A percentile compares a stretch with the other conserved stretches of the same genome.
Conservation (phyloP, 768 basidiomycete genomes). For the Trametes coccinea region DNA sequence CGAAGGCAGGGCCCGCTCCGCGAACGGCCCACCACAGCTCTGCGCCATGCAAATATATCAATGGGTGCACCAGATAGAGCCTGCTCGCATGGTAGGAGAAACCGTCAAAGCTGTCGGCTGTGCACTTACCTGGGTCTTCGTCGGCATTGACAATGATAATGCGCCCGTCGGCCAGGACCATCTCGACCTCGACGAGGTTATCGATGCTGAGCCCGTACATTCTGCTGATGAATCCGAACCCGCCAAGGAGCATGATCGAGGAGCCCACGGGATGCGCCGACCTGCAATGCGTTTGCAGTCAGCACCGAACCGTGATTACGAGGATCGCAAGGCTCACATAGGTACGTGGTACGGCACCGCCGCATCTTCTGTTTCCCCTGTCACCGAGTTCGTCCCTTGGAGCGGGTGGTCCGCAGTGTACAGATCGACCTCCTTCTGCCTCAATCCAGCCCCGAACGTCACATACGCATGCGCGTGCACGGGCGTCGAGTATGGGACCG, state of each 20-base stretch:
- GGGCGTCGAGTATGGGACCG: slow-evolving; percentile 48
- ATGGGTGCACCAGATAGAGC: neutral
- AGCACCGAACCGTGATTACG: neutral
- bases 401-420: slow-evolving; percentile 71
- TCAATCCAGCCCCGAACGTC: slow-evolving; percentile 83
- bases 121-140: slow-evolving; percentile 60
- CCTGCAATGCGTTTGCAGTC: slow-evolving; percentile 35
- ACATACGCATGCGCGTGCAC: slow-evolving; percentile 75
- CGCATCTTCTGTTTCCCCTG: slow-evolving; percentile 49
- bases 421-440: slow-evolving; percentile 81
- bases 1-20: slow-evolving; percentile 81
- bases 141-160: slow-evolving; percentile 76
- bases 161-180: slow-evolving; percentile 88
- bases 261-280: slow-evolving; percentile 81
- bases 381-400: slow-evolving; percentile 44
- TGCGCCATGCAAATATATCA: slow-evolving; percentile 27
- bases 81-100: neutral
- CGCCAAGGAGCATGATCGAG: slow-evolving; percentile 80
- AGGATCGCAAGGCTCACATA: slow-evolving; percentile 48
- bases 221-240: slow-evolving; percentile 86
- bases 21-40: slow-evolving; percentile 89
- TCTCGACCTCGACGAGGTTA: slow-evolving; percentile 87
- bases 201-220: slow-evolving; percentile 86
- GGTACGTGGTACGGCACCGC: slow-evolving; percentile 80
- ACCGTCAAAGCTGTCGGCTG: neutral